Conservation (phyloP, 1,284 basidiomycete genomes). For the Grifola frondosa region DNA sequence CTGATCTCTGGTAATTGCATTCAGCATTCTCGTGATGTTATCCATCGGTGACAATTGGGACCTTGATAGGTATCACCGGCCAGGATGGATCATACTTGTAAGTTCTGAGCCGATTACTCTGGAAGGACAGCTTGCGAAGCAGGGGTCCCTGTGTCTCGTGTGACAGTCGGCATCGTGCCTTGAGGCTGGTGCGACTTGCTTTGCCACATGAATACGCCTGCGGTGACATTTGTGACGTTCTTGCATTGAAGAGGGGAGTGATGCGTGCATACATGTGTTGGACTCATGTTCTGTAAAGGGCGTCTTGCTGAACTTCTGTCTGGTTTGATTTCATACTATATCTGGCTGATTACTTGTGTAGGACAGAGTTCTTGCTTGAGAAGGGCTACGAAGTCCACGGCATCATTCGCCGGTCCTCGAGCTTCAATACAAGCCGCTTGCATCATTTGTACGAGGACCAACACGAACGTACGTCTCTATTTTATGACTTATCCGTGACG, state of each 20-base stretch:
- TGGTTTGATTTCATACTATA: not conserved
- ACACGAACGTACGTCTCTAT: slow-evolving; percentile 66
- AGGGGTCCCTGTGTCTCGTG: not conserved
- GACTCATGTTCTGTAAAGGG: not conserved
- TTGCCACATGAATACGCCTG: too few species aligned
- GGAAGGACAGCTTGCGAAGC: too few species aligned
- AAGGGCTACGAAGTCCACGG: slow-evolving; percentile 93
- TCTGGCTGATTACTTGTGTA: slow-evolving; percentile 30
- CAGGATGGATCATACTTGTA: slow-evolving; percentile 91
- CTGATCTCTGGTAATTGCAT: slow-evolving; percentile 75
- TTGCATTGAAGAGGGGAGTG: not conserved
- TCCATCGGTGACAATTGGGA: slow-evolving; percentile 5
- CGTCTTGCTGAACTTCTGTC: not conserved
- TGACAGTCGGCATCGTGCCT: not conserved
- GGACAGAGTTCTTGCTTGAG: slow-evolving; percentile 78
- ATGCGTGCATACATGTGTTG: not conserved
- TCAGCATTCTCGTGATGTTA: slow-evolving; percentile 2
- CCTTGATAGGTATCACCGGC: slow-evolving; percentile 76
- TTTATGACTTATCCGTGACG: not conserved
- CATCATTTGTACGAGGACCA: slow-evolving; percentile 88
- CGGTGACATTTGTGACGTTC: too few species aligned
- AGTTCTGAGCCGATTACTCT: slow-evolving; percentile 27
- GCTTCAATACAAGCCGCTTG: slow-evolving; percentile 90
- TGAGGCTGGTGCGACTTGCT: slow-evolving; percentile 14
- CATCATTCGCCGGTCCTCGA: slow-evolving; percentile 90